Base-by-base conservation (phyloP, 2,329 filamentous ascomycete genomes). In the Calonectria hongkongensis region DNA sequence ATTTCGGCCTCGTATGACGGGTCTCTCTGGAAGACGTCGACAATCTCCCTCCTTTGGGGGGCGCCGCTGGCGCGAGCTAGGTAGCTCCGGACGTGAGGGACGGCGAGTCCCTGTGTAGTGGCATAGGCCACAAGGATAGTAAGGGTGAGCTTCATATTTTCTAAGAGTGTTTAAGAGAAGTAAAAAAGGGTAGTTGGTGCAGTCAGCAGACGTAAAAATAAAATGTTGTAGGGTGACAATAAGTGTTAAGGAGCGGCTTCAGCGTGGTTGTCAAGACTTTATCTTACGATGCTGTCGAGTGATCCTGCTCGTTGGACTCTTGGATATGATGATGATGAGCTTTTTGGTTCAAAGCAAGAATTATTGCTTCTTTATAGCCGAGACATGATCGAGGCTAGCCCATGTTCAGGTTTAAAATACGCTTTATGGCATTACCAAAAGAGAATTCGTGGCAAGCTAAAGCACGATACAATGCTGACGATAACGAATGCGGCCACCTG, bases 391-490 rank as follows among this genome's bases (percentile, higher is more conserved):
- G 21, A 60, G 33, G 13, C 21, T 41, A 21, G 21, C n/a, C 54
- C 7, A 27, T 25, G 18, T 18, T 60, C 36, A 10, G 54, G 12
- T 16, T 33, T 3, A 2, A 27, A 36, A 60, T 60, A 60, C 3
- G 36, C 33, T 60, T 60, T 60, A 33, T 60, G 54, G 54, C 33
- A 60, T 60, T 4, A 2, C 54, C 54, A 18, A 60, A 60, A 58
- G 25, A 60, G 54, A 41, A 60, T 18, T n/a, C 4, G 16, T 21
- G 54, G 54, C 21, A 36, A 21, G 33, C 54, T 27, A 60, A 41
- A 3, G 21, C 21, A n/a, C 6, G 18, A 16, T 41, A 41, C 12
- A 12, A 6, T 39, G 33, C 25, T 39, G 25, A 25, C 54, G 54
- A 41, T 41, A 43, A 60, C 54, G 54, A 60, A 60, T 60, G 54